Base-by-base conservation (phyloP, 1,139 yeast species). In the Nakaseomyces delphensis region DNA sequence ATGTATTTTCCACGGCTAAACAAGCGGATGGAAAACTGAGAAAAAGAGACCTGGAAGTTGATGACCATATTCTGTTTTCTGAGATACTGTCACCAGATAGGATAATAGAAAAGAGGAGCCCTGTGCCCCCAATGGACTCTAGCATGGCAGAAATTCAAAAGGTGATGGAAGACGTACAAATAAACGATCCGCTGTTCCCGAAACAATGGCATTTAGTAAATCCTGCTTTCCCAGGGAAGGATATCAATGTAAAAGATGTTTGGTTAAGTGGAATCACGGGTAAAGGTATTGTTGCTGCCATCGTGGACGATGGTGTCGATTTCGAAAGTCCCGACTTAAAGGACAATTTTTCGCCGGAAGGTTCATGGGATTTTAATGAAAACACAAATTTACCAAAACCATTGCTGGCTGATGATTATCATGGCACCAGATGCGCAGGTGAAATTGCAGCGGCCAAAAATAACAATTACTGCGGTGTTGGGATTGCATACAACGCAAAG, bases 341-440 rank as follows among this genome's bases (percentile, higher is more conserved):
- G 36, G 77, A 70, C 31, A 84, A 83, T 54, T 91, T 82, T 62
- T 81, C 76, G 57, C 68, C 75, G 3, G 77, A 76, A 49, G 98
- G 97, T 0, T 76, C 82, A 2, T 91, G 93, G 86, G 98, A 93
- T 64, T 93, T 77, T 61, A 93, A 93, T 59, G 83, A 78, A 54
- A 81, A 84, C 53, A 71, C 72, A 0, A 71, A 77, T 14, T 66
- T 79, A 36, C 99, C 99, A 1, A 76, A 74, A 49, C 99, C 98
- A 7, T 68, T 79, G 46, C 69, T 89, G 36, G 63, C 53, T n/a
- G 94, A 84, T 60, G 98, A 93, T 60, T 77, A 79, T 53, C 99
- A 93, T 62, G 99, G 99, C 3, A 93, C 99, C 0, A 71, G 99
- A 53, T 93, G 99, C 68, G 98, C 98, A 1, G 98, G 96, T 27